phyloP scores from a whole-genome alignment of 768 basidiomycete genomes.

The Nidularia sp. region DNA sequence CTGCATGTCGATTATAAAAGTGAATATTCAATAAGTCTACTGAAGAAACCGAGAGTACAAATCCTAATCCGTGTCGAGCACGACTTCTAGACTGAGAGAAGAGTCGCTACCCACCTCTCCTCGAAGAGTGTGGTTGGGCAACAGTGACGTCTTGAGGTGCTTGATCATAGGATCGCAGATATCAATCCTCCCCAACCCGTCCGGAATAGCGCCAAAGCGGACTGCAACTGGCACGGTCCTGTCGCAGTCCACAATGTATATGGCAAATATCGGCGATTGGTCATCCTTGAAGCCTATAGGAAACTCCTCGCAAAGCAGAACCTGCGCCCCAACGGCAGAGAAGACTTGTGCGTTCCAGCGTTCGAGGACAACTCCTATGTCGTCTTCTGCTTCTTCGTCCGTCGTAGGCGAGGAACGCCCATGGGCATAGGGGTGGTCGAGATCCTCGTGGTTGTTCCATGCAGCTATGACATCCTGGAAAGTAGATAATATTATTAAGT shows the following conservation, averaged over 20 bases:
- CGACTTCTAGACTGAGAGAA: not conserved
- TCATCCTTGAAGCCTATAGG: slow-evolving; percentile 9
- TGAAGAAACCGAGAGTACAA: not conserved
- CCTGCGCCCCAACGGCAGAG: slow-evolving; percentile 1
- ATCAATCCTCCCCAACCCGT: slow-evolving; percentile 13
- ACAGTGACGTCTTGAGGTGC: not conserved
- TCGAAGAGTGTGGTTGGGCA: not conserved
- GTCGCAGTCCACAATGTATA: slow-evolving; percentile 17
- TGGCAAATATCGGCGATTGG: slow-evolving; percentile 13
- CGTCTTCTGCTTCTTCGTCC: slow-evolving; percentile 12
- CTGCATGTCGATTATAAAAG: too few relatives aligned
- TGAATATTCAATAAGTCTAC: too few relatives aligned
- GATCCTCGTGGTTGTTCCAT: not conserved
- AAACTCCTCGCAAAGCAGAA: slow-evolving; percentile 10
- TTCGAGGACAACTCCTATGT: slow-evolving; percentile 6
- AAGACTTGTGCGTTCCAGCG: slow-evolving; percentile 6
- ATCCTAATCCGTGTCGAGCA: not conserved
- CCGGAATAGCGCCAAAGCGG: slow-evolving; percentile 14
- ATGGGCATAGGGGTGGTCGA: not conserved
- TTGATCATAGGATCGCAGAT: slow-evolving; percentile 11
- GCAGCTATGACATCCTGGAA: not conserved
- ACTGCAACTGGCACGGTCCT: slow-evolving; percentile 7
- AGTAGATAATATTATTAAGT: not conserved
- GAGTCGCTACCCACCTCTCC: not conserved
- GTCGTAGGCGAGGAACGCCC: not conserved